Percentiles rank a stretch among this genome's conserved stretches.
phyloP scores from a whole-genome alignment of 2,329 filamentous ascomycete genomes.

The Colletotrichum chlorophyti region DNA sequence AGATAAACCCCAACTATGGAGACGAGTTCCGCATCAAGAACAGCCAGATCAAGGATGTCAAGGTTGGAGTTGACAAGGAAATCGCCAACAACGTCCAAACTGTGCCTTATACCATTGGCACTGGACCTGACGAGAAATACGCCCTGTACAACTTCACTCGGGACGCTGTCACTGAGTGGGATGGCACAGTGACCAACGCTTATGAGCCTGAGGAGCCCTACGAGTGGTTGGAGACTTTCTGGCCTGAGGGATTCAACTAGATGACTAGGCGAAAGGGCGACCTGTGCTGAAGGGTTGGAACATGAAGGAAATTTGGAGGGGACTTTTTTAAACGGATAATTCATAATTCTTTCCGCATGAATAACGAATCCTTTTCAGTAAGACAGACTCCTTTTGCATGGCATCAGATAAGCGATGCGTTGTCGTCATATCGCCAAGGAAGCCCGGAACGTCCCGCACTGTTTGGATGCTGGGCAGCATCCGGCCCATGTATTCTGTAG shows the following conservation, averaged over 20 bases:
- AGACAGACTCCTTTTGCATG: too few species aligned
- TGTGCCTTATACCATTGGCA: constrained; percentile 34
- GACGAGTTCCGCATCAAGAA: constrained; percentile 38
- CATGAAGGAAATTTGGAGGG: too few species aligned
- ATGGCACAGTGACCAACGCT: constrained; percentile 30
- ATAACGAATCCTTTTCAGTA: too few species aligned
- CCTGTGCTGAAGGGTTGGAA: too few species aligned
- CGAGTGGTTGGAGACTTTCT: constrained; percentile 62
- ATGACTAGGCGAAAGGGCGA: neutral
- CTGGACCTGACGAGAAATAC: constrained; percentile 37
- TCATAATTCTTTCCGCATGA: too few species aligned
- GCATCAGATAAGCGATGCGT: too few species aligned
- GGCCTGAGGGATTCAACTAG: constrained; percentile 35
- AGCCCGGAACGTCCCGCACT: too few species aligned
- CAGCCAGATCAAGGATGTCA: constrained; percentile 34
- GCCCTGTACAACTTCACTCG: constrained; percentile 36
- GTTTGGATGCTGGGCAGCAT: too few species aligned
- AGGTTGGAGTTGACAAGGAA: constrained; percentile 35
- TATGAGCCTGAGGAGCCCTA: constrained; percentile 49
- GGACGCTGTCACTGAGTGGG: constrained; percentile 35
- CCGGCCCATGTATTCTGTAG: too few species aligned
- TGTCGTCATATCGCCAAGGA: too few species aligned
- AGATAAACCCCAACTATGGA: constrained; percentile 39
- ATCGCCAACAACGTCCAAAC: constrained; percentile 39
- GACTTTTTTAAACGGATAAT: too few species aligned